phyloP scores from a whole-genome alignment of 2,329 filamentous ascomycete species.

The Xylaria arbuscula region DNA sequence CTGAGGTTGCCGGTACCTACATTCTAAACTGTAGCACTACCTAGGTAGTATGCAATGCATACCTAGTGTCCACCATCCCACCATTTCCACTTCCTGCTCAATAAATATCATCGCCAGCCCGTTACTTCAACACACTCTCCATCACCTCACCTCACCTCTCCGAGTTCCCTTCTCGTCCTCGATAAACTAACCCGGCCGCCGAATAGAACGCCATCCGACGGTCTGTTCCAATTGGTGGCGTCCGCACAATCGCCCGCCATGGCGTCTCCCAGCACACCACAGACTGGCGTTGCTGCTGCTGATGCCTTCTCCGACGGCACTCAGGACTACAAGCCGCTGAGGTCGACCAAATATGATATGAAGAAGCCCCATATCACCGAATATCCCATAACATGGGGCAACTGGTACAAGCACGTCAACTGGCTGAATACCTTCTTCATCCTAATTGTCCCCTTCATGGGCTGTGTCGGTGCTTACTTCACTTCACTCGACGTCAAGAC shows the following conservation, averaged over 20 bases:
- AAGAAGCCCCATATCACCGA: constrained; percentile 90
- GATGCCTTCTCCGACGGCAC: constrained; percentile 54
- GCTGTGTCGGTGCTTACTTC: constrained; percentile 80
- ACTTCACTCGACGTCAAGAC: constrained; percentile 64
- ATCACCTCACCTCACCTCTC: constrained; percentile 3
- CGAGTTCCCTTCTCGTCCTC: constrained; percentile 15
- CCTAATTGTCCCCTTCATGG: constrained; percentile 78
- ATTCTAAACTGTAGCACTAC: not conserved
- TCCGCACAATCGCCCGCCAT: constrained; percentile 50
- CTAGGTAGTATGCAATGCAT: not conserved
- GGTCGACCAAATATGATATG: constrained; percentile 58
- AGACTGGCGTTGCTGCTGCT: constrained; percentile 60
- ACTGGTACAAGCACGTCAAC: constrained; percentile 94
- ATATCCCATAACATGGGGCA: constrained; percentile 79
- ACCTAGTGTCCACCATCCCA: constrained; percentile 22
- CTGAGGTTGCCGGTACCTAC: not conserved
- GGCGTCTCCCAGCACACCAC: constrained; percentile 50
- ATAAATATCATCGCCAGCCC: constrained; percentile 34
- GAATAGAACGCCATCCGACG: constrained; percentile 31
- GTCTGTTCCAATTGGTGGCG: constrained; percentile 47
- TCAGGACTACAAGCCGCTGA: constrained; percentile 59
- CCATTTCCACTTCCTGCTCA: constrained; percentile 18
- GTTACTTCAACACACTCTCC: constrained; percentile 11
- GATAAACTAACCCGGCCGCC: constrained; percentile 35
- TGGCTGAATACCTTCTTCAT: constrained; percentile 91